Evolutionary conservation across 1,284 basidiomycete genomes (phyloP).

Genomic region (Mrakiaceae sp.): DNA sequence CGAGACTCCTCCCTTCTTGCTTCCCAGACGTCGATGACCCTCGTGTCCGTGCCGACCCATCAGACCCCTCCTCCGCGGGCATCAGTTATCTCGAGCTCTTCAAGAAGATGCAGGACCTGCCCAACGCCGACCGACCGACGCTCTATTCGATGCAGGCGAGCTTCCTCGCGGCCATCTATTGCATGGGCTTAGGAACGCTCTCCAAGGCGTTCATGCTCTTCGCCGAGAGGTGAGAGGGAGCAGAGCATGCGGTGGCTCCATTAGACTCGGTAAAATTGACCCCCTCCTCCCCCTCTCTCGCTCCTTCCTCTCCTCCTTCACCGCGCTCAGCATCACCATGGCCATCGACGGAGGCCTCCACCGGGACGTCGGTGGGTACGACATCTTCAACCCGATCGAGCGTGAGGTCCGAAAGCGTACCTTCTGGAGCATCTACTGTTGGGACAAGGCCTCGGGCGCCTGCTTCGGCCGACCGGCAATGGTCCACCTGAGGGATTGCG

Average conservation of each 20-base stretch:
- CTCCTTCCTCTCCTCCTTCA: neutral
- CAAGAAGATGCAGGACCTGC: conserved; percentile 65
- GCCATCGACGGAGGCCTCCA: conserved; percentile 72
- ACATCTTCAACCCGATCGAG: conserved; percentile 74
- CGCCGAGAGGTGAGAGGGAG: conserved; percentile 43
- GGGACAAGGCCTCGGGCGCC: conserved; percentile 77
- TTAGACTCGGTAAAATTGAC: too few species aligned
- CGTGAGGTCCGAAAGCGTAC: conserved; percentile 79
- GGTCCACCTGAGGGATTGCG: conserved; percentile 71
- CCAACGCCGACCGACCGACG: conserved; percentile 74
- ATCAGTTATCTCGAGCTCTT: conserved; percentile 82
- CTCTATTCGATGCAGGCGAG: conserved; percentile 79
- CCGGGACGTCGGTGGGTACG: conserved; percentile 73
- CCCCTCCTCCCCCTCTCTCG: neutral
- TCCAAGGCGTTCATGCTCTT: conserved; percentile 72
- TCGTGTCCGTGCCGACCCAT: conserved; percentile 64
- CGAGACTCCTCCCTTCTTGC: neutral
- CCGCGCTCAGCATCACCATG: conserved; percentile 14
- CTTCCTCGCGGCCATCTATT: conserved; percentile 74
- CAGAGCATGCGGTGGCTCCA: too few species aligned
- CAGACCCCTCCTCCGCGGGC: conserved; percentile 71
- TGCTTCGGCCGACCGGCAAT: conserved; percentile 78
- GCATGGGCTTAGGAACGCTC: conserved; percentile 73
- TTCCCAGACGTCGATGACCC: conserved; percentile 62
- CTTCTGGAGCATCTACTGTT: conserved; percentile 86